phyloP scores from a whole-genome alignment of 1,139 yeast species.

The Debaryomycetaceae sp. region DNA sequence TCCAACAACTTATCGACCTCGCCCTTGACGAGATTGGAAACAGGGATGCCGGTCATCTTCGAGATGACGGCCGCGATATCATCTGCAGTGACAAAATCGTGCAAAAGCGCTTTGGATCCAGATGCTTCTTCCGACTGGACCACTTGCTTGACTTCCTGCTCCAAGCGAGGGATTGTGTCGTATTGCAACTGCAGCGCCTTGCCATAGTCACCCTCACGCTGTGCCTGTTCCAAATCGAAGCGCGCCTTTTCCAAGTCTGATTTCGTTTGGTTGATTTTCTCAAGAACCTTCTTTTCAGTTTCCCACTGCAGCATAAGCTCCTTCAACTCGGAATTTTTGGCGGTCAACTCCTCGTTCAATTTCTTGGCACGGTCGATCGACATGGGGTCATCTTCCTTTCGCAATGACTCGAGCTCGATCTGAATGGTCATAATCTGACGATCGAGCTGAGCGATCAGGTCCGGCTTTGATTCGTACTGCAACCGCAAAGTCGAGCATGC shows the following conservation, averaged over 20 bases:
- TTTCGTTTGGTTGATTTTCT: constrained; percentile 66
- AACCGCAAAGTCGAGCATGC: constrained; percentile 91
- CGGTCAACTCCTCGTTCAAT: constrained; percentile 53
- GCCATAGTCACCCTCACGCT: constrained; percentile 77
- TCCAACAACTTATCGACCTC: constrained; percentile 82
- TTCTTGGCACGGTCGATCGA: constrained; percentile 62
- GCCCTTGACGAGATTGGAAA: constrained; percentile 83
- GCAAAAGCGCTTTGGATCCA: constrained; percentile 41
- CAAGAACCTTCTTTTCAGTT: constrained; percentile 63
- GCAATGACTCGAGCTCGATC: constrained; percentile 84
- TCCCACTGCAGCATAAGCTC: constrained; percentile 83
- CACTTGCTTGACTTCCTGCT: constrained; percentile 38
- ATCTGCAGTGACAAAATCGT: constrained; percentile 88
- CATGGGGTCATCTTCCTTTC: constrained; percentile 82
- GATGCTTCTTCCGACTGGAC: constrained; percentile 35
- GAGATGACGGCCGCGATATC: constrained; percentile 90
- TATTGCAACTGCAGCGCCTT: constrained; percentile 86
- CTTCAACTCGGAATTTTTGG: constrained; percentile 52
- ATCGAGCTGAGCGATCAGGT: constrained; percentile 81
- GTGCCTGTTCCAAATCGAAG: constrained; percentile 70
- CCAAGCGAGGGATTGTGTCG: constrained; percentile 71
- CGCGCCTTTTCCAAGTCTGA: constrained; percentile 75
- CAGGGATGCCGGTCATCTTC: constrained; percentile 93
- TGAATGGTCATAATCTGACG: constrained; percentile 87
- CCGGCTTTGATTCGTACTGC: constrained; percentile 96